Conservation (phyloP, 1,284 basidiomycete genomes). For the Austroboletus niveus region DNA sequence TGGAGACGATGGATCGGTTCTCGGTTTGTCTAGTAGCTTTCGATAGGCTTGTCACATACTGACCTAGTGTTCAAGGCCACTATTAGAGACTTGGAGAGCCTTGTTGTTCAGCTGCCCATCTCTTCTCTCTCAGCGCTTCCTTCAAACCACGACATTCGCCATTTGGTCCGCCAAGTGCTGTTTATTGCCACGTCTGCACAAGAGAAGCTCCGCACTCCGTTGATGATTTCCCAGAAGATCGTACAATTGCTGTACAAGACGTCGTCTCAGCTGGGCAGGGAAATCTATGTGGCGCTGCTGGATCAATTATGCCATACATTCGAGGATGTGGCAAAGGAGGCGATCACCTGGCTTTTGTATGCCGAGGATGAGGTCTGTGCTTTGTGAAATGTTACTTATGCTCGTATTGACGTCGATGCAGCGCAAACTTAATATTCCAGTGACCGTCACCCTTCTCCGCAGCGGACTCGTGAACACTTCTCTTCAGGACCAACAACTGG, state of each 20-base stretch:
- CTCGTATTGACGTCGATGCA: slow-evolving; percentile 32
- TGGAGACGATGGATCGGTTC: slow-evolving; percentile 78
- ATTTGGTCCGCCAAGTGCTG: slow-evolving; percentile 80
- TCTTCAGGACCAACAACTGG: slow-evolving; percentile 89
- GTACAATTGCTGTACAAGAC: slow-evolving; percentile 90
- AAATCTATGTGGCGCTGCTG: slow-evolving; percentile 87
- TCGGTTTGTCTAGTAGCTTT: slow-evolving; percentile 42
- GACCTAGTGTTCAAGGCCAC: slow-evolving; percentile 44
- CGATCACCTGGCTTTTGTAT: slow-evolving; percentile 94
- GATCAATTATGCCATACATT: slow-evolving; percentile 89
- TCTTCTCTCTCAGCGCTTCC: slow-evolving; percentile 70
- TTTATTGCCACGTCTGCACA: slow-evolving; percentile 74
- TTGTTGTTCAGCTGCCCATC: slow-evolving; percentile 67
- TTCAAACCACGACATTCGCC: slow-evolving; percentile 83
- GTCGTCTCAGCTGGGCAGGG: slow-evolving; percentile 76
- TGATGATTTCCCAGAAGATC: slow-evolving; percentile 93
- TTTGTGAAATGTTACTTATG: slow-evolving; percentile 1
- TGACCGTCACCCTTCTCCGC: slow-evolving; percentile 86
- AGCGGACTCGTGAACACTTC: slow-evolving; percentile 78
- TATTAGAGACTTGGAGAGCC: slow-evolving; percentile 78
- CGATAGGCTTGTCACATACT: background rate
- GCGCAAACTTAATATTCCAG: slow-evolving; percentile 96
- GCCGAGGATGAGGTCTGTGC: slow-evolving; percentile 88
- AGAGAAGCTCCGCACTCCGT: slow-evolving; percentile 82
- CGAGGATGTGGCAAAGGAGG: slow-evolving; percentile 94